A percentile compares a stretch with the other conserved stretches of the same genome.
Conservation (phyloP, 2,329 filamentous ascomycete species). For the Microcera coccophila region DNA sequence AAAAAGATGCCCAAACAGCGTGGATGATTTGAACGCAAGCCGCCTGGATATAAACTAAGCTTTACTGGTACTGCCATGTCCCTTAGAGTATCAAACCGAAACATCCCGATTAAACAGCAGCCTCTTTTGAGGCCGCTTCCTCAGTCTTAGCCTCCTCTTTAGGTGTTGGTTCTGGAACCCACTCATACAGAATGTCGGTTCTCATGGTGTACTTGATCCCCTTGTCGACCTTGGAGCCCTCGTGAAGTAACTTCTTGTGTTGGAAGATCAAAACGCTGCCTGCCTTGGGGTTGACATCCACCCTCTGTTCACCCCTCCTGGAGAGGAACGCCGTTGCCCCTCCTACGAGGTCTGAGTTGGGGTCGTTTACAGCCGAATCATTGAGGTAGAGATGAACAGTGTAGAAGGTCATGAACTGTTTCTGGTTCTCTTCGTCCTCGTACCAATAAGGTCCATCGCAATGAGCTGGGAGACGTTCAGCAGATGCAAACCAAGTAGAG, state of each 20-base stretch:
- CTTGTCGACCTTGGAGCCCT: constrained; percentile 48
- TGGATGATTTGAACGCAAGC: constrained; percentile 7
- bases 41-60: neutral
- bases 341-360: constrained; percentile 37
- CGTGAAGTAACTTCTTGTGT: constrained; percentile 49
- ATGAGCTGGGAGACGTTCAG: constrained; percentile 48
- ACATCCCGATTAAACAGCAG: constrained; percentile 1
- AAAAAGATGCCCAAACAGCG: constrained; percentile 53
- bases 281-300: constrained; percentile 54
- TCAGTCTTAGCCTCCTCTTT: neutral
- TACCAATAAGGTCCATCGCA: constrained; percentile 63
- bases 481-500: neutral
- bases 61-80: neutral
- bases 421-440: constrained; percentile 45
- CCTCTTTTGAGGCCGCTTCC: neutral
- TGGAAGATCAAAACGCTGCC: constrained; percentile 60
- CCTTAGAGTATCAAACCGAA: neutral
- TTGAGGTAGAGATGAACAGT: constrained; percentile 52
- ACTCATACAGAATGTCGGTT: constrained; percentile 51
- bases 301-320: constrained; percentile 35
- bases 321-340: constrained; percentile 56
- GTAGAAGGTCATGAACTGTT: constrained; percentile 44
- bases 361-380: constrained; percentile 22
- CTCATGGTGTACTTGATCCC: constrained; percentile 56
- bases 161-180: constrained; percentile 15